Base-by-base conservation (phyloP, 179 eudicot genomes). In the Carnegiea gigantea region DNA sequence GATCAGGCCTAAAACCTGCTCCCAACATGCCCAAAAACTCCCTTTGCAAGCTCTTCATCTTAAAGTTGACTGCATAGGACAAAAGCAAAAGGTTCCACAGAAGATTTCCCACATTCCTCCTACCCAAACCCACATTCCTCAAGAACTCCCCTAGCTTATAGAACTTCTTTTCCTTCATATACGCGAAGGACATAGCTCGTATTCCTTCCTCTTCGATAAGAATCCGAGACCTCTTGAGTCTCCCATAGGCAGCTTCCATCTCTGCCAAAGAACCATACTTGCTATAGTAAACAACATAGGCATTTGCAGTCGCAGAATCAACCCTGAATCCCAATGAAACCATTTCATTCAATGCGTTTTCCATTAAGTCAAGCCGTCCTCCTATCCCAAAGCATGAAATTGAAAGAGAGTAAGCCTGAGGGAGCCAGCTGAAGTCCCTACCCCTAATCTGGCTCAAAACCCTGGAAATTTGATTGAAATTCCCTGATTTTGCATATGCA, bases 21-120 rank as follows among this genome's bases (percentile, higher is more conserved):
- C 85, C 92, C 44, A 94, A 82, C 99, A 95, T 95, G 12, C 82
- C 90, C 80, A 92, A 77, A 82, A 94, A 96, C 82, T 90, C 94
- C 76, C 97, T 88, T 84, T 96, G 99, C 86, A 94, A 85, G 82
- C 95, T 92, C 80, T 96, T 96, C 99, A 96, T 96, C 80, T 94
- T 96, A 78, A 92, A 94, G 65, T 92, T 94, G 24, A 91, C 95
- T 53, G 97, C 99, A 87, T 92, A 96, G 4, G 99, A 91, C 33
- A 96, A 82, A n/a, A 94, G 88, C 64, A 96, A 62, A 75, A 94
- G 91, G 82, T 96, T 94, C 99, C 99, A 96, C 21, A 96, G 76
- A 54, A 94, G 91, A 89, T 96, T 96, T 44, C 96, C 96, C 28
- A 90, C 90, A 82, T 90, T 92, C 82, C 83, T 90, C 83, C 99